Evolutionary conservation across 352 stramenopile species (phyloP).

Genomic region (Aphanomyces cochlioides): DNA sequence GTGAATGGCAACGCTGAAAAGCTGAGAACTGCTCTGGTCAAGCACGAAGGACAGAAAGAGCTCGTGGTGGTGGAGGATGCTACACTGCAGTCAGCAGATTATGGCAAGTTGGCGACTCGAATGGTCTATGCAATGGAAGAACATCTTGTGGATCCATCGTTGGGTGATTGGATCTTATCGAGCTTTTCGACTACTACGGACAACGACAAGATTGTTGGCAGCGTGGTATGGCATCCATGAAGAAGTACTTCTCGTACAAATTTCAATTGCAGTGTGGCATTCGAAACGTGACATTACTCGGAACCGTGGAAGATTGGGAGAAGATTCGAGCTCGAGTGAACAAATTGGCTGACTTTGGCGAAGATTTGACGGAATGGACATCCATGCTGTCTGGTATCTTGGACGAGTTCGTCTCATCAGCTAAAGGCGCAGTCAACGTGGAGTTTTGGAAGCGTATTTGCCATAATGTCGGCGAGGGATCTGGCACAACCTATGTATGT

Average conservation of each 20-base stretch:
- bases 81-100: constrained; percentile 2
- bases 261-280: background rate
- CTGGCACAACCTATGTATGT: background rate
- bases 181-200: constrained; percentile 15
- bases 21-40: background rate
- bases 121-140: constrained; percentile 19
- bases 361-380: background rate
- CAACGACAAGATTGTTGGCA: constrained; percentile 23
- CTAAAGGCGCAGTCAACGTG: background rate
- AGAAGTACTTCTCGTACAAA: constrained; percentile 14
- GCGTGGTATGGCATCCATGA: constrained; percentile 23
- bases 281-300: constrained; percentile 13
- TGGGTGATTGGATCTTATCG: constrained; percentile 15
- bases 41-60: constrained; percentile 10
- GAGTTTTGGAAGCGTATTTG: constrained; percentile 18
- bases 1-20: constrained; percentile 11
- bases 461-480: background rate
- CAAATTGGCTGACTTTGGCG: background rate
- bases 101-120: background rate
- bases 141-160: constrained; percentile 1
- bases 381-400: background rate
- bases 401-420: constrained; percentile 15
- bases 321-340: constrained; percentile 5
- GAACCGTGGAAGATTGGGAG: constrained; percentile 20
- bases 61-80: constrained; percentile 8